phyloP scores from a whole-genome alignment of 805 yeast genomes.

The Brettanomyces anomalus region DNA sequence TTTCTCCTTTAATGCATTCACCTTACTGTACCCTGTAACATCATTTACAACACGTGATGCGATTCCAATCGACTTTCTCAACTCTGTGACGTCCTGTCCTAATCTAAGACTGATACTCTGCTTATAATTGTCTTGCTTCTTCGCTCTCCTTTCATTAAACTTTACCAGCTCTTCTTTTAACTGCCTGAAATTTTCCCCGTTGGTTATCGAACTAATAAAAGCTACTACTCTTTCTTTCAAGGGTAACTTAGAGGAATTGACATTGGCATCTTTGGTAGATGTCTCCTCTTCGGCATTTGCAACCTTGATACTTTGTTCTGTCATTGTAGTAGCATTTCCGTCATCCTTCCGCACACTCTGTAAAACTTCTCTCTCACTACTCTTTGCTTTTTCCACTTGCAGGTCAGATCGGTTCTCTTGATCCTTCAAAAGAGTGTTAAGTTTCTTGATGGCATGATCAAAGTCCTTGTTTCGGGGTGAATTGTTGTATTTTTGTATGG shows the following conservation, averaged over 20 bases:
- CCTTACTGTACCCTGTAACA: constrained; percentile 81
- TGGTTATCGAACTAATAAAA: constrained; percentile 19
- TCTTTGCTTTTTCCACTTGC: neutral
- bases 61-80: constrained; percentile 47
- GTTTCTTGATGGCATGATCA: neutral
- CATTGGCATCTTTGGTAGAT: neutral
- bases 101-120: constrained; percentile 32
- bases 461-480: neutral
- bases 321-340: too few species aligned
- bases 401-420: neutral
- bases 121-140: constrained; percentile 18
- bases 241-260: neutral
- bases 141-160: constrained; percentile 18
- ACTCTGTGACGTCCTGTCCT: constrained; percentile 41
- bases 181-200: constrained; percentile 25
- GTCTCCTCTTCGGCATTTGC: neutral
- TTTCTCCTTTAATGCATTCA: constrained; percentile 57
- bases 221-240: neutral
- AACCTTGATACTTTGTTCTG: neutral
- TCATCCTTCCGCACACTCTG: too few species aligned
- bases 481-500: neutral
- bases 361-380: too few species aligned
- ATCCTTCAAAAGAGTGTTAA: neutral
- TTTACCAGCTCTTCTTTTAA: constrained; percentile 23
- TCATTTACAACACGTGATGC: constrained; percentile 73